Percentiles rank a stretch among this genome's conserved stretches.
Evolutionary conservation across 495 filamentous ascomycete species (phyloP).

Genomic region (Antarctomyces pellizariae): DNA sequence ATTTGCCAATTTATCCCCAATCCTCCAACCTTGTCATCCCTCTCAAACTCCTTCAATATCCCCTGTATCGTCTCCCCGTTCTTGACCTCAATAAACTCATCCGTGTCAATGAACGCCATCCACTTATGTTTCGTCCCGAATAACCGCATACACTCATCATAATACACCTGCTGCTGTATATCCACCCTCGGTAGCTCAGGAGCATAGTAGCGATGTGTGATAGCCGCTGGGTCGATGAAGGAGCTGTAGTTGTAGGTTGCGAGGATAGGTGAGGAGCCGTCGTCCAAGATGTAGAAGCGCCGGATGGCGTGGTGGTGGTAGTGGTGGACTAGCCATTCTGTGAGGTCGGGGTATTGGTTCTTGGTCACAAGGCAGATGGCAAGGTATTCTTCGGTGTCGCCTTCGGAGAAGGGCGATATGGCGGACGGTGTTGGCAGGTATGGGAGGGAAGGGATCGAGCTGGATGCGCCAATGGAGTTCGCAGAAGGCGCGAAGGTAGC

Average conservation of each 20-base stretch:
- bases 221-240: too few relatives aligned
- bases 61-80: conserved; percentile 1
- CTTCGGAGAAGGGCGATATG: too few relatives aligned
- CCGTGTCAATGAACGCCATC: conserved; percentile 8
- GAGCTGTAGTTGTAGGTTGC: too few relatives aligned
- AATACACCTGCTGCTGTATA: conserved; percentile 4
- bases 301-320: conserved; percentile 12
- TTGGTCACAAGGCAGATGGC: conserved; percentile 10
- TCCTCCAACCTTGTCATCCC: conserved; percentile 4
- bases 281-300: conserved; percentile 13
- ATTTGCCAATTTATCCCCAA: conserved; percentile 7
- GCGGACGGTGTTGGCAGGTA: too few relatives aligned
- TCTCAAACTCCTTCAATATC: conserved; percentile 3
- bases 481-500: too few relatives aligned
- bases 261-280: conserved; percentile 9
- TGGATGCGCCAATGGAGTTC: too few relatives aligned
- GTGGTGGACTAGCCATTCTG: conserved; percentile 11
- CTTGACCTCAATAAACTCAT: conserved; percentile 7
- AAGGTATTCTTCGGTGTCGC: conserved; percentile 9
- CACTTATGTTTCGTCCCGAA: conserved; percentile 6
- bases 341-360: conserved; percentile 9
- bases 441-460: too few relatives aligned
- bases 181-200: too few relatives aligned
- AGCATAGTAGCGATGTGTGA: too few relatives aligned
- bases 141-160: conserved; percentile 3